phyloP scores from a whole-genome alignment of 2,329 filamentous ascomycete species.

The Aspergillus costaricaensis region DNA sequence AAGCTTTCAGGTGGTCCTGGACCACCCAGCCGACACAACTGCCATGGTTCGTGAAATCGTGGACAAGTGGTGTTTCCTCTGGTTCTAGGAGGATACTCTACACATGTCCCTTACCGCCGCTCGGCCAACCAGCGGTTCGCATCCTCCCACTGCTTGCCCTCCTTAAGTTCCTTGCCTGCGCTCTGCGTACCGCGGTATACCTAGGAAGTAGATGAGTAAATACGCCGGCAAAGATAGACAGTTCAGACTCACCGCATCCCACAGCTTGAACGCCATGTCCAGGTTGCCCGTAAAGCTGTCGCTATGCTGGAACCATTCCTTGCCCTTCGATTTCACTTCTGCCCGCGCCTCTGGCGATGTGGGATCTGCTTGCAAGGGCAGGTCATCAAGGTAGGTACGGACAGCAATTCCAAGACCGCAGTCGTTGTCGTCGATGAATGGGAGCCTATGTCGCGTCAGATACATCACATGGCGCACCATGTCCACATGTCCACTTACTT shows the following conservation, averaged over 20 bases:
- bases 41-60: constrained; percentile 3
- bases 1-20: neutral
- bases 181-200: constrained; percentile 61
- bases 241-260: constrained; percentile 60
- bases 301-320: constrained; percentile 63
- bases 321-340: constrained; percentile 55
- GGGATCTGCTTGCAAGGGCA: constrained; percentile 60
- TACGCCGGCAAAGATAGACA: neutral
- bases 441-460: constrained; percentile 35
- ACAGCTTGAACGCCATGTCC: constrained; percentile 62
- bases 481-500: constrained; percentile 55
- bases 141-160: constrained; percentile 59
- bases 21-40: neutral
- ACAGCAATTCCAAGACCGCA: constrained; percentile 52
- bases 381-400: constrained; percentile 51
- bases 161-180: constrained; percentile 54
- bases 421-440: constrained; percentile 49
- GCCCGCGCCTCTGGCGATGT: constrained; percentile 52
- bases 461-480: neutral
- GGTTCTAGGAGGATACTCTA: neutral
- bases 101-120: constrained; percentile 31
- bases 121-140: constrained; percentile 60
- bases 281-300: constrained; percentile 61
- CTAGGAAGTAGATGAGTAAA: constrained; percentile 34
- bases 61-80: neutral